Percentiles rank a stretch among this genome's conserved stretches.
Conservation (phyloP, 768 basidiomycete genomes). For the Polyporus arcularius region DNA sequence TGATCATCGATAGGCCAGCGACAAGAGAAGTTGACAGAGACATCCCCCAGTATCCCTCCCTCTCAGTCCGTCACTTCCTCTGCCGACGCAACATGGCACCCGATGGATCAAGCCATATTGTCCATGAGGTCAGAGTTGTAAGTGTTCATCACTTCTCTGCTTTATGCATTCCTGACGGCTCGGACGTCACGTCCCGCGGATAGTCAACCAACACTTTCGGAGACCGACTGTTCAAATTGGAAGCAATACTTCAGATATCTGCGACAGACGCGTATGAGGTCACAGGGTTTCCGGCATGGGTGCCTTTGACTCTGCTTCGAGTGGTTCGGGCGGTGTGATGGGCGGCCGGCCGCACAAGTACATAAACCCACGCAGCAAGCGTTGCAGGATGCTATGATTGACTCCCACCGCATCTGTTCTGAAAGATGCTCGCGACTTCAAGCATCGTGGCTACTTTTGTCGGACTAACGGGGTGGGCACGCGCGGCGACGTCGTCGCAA, state of each 20-base stretch:
- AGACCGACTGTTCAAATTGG: not conserved
- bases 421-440: constrained; percentile 8
- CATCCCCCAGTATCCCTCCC: too few relatives aligned
- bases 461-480: constrained; percentile 7
- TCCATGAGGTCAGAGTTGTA: not conserved
- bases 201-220: too few relatives aligned
- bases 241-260: not conserved
- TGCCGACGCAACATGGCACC: not conserved
- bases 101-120: constrained; percentile 13
- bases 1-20: too few relatives aligned
- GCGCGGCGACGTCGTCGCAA: not conserved
- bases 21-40: too few relatives aligned
- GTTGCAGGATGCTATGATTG: not conserved
- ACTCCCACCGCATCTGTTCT: not conserved
- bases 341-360: not conserved
- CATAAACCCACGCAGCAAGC: constrained; percentile 3
- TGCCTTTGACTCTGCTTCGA: not conserved
- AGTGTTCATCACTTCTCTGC: too few relatives aligned
- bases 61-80: not conserved
- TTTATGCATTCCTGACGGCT: too few relatives aligned
- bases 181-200: too few relatives aligned
- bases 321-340: not conserved
- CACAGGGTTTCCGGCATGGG: constrained; percentile 10
- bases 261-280: constrained; percentile 8
- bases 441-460: not conserved